A percentile compares a stretch with the other conserved stretches of the same genome.
phyloP scores from a whole-genome alignment of 805 yeast genomes.

The Kodamaea laetipori region DNA sequence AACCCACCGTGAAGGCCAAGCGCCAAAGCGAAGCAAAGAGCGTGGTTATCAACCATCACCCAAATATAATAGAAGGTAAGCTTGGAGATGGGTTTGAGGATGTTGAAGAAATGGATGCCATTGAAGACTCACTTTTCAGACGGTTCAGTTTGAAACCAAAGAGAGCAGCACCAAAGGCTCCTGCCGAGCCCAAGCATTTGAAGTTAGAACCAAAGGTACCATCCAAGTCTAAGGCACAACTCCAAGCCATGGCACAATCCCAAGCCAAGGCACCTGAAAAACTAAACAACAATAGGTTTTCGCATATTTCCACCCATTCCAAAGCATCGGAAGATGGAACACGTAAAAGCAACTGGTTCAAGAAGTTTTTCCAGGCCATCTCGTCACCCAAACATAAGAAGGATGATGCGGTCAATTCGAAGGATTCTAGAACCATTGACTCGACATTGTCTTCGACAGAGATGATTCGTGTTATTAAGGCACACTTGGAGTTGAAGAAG shows the following conservation, averaged over 20 bases:
- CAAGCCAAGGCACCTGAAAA: conserved; percentile 5
- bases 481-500: conserved; percentile 47
- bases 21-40: conserved; percentile 3
- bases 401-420: conserved; percentile 13
- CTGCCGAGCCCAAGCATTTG: conserved; percentile 16
- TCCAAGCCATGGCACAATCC: too few relatives aligned
- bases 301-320: conserved; percentile 33
- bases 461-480: conserved; percentile 37
- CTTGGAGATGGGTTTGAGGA: conserved; percentile 11
- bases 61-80: neutral
- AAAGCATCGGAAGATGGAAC: conserved; percentile 17
- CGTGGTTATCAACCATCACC: conserved; percentile 4
- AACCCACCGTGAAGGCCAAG: neutral
- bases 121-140: conserved; percentile 20
- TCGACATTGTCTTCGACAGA: conserved; percentile 32
- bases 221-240: neutral
- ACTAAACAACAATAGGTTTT: conserved; percentile 25
- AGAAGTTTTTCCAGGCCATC: conserved; percentile 31
- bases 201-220: neutral
- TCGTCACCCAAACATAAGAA: conserved; percentile 11
- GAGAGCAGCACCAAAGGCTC: conserved; percentile 43
- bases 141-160: conserved; percentile 39
- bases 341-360: conserved; percentile 40
- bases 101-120: conserved; percentile 9
- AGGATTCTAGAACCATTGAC: conserved; percentile 36